Base-by-base conservation (phyloP, 345 rosid species). In the Rhodomyrtus tomentosa region DNA sequence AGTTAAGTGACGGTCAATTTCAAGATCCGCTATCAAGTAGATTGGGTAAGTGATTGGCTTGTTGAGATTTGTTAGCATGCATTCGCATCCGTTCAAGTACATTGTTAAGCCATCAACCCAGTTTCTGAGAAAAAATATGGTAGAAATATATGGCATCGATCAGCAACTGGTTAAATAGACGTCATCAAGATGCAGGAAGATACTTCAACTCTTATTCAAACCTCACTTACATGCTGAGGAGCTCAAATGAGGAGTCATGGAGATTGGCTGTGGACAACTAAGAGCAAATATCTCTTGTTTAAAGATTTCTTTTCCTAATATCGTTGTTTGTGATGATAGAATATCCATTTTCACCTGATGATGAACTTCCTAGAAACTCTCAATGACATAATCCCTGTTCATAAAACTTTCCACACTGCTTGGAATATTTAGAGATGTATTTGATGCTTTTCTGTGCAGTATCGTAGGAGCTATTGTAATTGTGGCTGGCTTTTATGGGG, bases 401-500 rank as follows among this genome's bases (percentile, higher is more conserved):
- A 45, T 45, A 38, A 51, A 81, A 50, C 24, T 51, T 50, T n/a
- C 7, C 38, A 27, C 82, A 48, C 40, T n/a, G 82, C 55, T 81
- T n/a, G 4, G 4, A 25, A 24, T 48, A n/a, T 48, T 5, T 81
- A 50, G 38, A 81, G 36, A 81, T 51, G 8, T 9, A 50, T 50
- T 68, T 68, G 36, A 81, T 81, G 55, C 76, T 56, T 82, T 40
- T 2, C 29, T 38, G 73, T 82, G 84, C 49, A 36, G 36, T 55
- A 15, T 82, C 40, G 21, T 55, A 42, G 94, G 93, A 83, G 90
- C 93, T 74, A 51, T 86, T 42, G 55, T 90, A 81, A 89, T 91
- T 54, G 92, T 90, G 20, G 89, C 84, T 1, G 95, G 95, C 53
- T 91, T 93, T 86, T 93, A 91, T 79, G 93, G 93, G 25, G 93